Conservation (phyloP, 768 basidiomycete species). For the Trametes villosa region DNA sequence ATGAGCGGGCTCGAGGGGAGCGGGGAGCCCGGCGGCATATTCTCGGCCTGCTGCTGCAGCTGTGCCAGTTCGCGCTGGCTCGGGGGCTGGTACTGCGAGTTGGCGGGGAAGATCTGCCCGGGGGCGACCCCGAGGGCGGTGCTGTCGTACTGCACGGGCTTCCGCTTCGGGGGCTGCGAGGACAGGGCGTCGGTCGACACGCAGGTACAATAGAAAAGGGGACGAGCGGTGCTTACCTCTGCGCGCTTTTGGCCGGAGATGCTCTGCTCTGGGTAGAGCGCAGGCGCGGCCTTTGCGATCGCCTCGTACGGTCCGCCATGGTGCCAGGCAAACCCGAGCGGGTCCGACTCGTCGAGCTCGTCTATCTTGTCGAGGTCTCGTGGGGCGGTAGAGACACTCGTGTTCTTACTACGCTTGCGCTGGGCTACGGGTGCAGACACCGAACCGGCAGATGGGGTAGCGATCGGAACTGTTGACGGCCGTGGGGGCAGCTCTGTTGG, state of each 20-base stretch:
- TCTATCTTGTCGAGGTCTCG: constrained; percentile 69
- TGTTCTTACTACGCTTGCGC: constrained; percentile 32
- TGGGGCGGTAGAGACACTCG: constrained; percentile 31
- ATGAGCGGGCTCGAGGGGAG: constrained; percentile 13
- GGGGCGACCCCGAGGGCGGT: constrained; percentile 34
- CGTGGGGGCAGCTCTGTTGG: constrained; percentile 19
- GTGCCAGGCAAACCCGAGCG: constrained; percentile 64
- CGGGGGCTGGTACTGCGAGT: constrained; percentile 24
- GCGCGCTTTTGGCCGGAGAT: constrained; percentile 15
- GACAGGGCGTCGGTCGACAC: not conserved
- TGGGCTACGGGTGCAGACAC: constrained; percentile 23
- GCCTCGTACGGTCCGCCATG: constrained; percentile 81
- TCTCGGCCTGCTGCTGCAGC: not conserved
- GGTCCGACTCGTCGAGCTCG: constrained; percentile 77
- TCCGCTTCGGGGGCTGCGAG: constrained; percentile 12
- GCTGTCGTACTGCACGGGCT: constrained; percentile 12
- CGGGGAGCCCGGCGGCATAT: constrained; percentile 6
- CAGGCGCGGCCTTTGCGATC: constrained; percentile 41
- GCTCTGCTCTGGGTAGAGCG: constrained; percentile 17
- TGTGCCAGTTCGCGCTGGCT: constrained; percentile 17
- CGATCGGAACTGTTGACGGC: constrained; percentile 25
- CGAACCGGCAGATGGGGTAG: not conserved
- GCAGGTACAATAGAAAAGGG: not conserved
- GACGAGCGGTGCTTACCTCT: not conserved
- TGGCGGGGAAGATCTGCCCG: constrained; percentile 37